Conservation (phyloP, 257 asterid species). For the Ballota nigra region DNA sequence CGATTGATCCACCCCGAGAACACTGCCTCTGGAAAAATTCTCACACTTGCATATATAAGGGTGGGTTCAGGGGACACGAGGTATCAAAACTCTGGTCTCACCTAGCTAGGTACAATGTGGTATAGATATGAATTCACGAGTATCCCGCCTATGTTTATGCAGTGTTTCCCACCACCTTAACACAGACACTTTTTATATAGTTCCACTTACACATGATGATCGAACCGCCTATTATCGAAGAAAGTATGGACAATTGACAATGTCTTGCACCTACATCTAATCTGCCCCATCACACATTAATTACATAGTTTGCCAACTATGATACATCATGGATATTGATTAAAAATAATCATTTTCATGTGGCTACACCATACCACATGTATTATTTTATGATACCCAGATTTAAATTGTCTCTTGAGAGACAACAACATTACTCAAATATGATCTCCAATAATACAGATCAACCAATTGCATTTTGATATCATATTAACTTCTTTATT, state of each 20-base stretch:
- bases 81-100: no score
- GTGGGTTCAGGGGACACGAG: no score
- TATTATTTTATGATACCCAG: neutral
- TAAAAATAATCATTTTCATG: neutral
- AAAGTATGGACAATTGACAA: neutral
- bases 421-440: neutral
- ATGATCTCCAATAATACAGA: neutral
- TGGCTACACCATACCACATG: neutral
- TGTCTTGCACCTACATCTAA: neutral
- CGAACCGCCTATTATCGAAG: no score
- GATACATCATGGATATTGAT: neutral
- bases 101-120: no score
- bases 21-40: no score
- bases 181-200: no score
- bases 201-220: no score
- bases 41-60: no score
- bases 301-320: neutral
- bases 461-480: neutral
- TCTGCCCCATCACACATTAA: neutral
- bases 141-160: neutral
- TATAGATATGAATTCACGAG: no score
- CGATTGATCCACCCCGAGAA: no score
- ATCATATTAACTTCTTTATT: neutral
- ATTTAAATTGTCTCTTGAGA: constrained; percentile 14
- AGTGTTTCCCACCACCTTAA: neutral